phyloP scores from a whole-genome alignment of 495 filamentous ascomycete species.

The Poronia punctata region DNA sequence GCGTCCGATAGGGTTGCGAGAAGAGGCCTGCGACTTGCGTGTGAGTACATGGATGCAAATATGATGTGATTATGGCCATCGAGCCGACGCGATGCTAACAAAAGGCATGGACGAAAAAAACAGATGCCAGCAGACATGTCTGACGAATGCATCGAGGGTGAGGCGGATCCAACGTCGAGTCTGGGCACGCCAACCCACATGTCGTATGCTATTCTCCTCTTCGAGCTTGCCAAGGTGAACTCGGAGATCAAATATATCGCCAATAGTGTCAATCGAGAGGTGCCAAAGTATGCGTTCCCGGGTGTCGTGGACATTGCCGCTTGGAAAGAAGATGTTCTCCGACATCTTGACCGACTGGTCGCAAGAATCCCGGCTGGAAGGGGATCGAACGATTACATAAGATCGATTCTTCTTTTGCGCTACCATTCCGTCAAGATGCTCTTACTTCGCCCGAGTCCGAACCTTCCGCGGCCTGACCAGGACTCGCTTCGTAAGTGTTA shows the following conservation, averaged over 20 bases:
- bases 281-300: slow-evolving; percentile 35
- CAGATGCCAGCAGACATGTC: slow-evolving; percentile 13
- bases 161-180: background rate
- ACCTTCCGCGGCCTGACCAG: slow-evolving; percentile 34
- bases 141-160: slow-evolving; percentile 1
- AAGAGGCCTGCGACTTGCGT: slow-evolving; percentile 43
- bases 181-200: slow-evolving; percentile 28
- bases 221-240: slow-evolving; percentile 36
- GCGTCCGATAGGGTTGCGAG: slow-evolving; percentile 40
- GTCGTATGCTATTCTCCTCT: slow-evolving; percentile 36
- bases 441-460: slow-evolving; percentile 36
- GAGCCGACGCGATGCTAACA: background rate
- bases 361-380: slow-evolving; percentile 20
- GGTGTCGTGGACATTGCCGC: slow-evolving; percentile 29
- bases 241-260: slow-evolving; percentile 46
- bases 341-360: slow-evolving; percentile 28
- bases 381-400: slow-evolving; percentile 14
- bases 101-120: too few relatives aligned
- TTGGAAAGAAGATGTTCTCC: slow-evolving; percentile 37
- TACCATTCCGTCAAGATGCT: slow-evolving; percentile 42
- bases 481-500: slow-evolving; percentile 29
- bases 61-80: slow-evolving; percentile 26
- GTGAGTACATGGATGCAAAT: slow-evolving; percentile 22
- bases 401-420: slow-evolving; percentile 27
- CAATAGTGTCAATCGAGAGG: slow-evolving; percentile 35